These are phyloP conservation scores for Cenchrus fungigraminus DNA, from an alignment of 176 grass and related monocot genomes.

Conservation along the genomic window DNA sequence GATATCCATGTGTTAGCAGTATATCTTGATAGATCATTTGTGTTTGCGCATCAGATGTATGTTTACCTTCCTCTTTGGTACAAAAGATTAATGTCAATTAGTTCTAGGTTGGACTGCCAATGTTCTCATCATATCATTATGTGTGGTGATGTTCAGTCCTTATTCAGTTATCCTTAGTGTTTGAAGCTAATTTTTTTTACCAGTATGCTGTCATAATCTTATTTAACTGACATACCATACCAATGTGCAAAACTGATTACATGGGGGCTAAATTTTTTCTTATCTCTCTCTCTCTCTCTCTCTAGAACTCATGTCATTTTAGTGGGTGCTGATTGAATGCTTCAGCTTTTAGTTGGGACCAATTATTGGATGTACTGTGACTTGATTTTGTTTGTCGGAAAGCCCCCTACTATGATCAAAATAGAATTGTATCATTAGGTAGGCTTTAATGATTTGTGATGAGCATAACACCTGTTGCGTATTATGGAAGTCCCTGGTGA, in stretches of 20 bases:
- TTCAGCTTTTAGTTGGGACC: conserved; percentile 13
- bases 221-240: not conserved
- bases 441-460: conserved; percentile 19
- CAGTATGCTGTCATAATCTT: not conserved
- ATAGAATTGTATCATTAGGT: conserved; percentile 13
- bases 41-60: not conserved
- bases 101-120: not conserved
- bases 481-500: not conserved
- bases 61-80: not conserved
- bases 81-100: conserved; percentile 8
- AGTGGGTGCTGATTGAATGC: conserved; percentile 26
- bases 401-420: not conserved
- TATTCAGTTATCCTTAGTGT: not conserved
- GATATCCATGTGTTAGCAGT: not conserved
- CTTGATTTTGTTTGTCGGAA: not conserved
- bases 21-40: not conserved
- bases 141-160: not conserved
- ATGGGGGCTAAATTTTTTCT: not conserved
- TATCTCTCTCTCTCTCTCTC: not conserved
- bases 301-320: not conserved
- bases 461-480: conserved; percentile 16
- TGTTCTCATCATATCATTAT: not conserved
- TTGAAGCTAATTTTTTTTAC: not conserved
- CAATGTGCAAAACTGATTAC: no score
- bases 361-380: conserved; percentile 28